phyloP scores from a whole-genome alignment of 257 asterid species.

The Penstemon newberryi region DNA sequence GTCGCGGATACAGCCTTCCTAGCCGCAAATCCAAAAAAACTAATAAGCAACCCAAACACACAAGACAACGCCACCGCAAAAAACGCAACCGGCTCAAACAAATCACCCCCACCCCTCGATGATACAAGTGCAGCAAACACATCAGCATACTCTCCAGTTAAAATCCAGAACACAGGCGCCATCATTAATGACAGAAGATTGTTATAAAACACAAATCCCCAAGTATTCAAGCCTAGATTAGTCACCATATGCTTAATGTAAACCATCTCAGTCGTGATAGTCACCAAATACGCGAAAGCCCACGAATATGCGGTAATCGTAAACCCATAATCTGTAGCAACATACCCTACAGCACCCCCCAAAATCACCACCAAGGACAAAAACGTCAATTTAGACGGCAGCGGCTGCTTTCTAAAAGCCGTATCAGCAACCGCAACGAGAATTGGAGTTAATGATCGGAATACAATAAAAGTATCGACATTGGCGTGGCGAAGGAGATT shows the following conservation, averaged over 20 bases:
- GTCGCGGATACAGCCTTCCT: conserved; percentile 96
- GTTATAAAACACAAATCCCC: conserved; percentile 94
- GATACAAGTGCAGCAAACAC: conserved; percentile 54
- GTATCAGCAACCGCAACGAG: conserved; percentile 94
- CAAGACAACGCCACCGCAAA: conserved; percentile 82
- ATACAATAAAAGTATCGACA: conserved; percentile 91
- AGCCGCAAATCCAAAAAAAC: conserved; percentile 97
- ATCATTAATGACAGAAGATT: conserved; percentile 85
- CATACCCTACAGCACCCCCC: conserved; percentile 89
- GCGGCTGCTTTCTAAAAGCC: conserved; percentile 72
- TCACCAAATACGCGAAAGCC: conserved; percentile 91
- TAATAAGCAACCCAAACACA: conserved; percentile 89
- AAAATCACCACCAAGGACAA: conserved; percentile 60
- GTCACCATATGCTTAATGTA: conserved; percentile 98
- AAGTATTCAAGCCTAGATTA: conserved; percentile 86
- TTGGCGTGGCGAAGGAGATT: conserved; percentile 94
- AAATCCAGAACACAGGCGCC: conserved; percentile 87
- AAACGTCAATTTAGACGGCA: conserved; percentile 82
- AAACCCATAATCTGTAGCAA: conserved; percentile 85
- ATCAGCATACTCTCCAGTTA: conserved; percentile 88
- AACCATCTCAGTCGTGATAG: conserved; percentile 97
- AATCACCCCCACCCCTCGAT: conserved; percentile 34
- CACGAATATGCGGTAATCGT: conserved; percentile 82
- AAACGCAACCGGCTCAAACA: conserved; percentile 62
- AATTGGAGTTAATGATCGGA: conserved; percentile 80